Conservation (phyloP, 2,329 filamentous ascomycete species). For the Xylaria hypoxylon region DNA sequence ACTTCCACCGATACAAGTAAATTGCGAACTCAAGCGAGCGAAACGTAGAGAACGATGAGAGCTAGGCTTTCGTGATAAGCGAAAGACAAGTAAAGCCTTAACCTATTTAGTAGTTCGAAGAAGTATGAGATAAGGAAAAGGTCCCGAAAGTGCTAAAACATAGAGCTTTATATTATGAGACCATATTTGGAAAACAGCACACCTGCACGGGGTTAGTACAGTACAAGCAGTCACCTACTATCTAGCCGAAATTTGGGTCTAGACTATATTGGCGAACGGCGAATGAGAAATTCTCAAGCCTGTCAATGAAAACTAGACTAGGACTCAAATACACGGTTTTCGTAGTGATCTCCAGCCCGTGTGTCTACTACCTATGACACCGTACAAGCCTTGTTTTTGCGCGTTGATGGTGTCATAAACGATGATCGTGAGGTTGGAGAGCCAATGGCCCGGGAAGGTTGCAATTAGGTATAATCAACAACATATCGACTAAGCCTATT, state of each 20-base stretch:
- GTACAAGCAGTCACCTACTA: no score
- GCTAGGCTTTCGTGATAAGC: conserved; percentile 13
- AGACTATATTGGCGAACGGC: not conserved
- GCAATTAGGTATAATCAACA: conserved; percentile 22
- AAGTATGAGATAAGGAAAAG: not conserved
- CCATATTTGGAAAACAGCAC: not conserved
- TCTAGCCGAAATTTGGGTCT: no score
- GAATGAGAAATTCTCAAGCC: no score
- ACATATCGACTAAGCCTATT: conserved; percentile 21
- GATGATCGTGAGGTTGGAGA: conserved; percentile 33
- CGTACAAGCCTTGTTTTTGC: conserved; percentile 25
- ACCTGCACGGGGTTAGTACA: no score
- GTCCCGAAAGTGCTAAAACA: not conserved
- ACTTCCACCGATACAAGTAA: conserved; percentile 33
- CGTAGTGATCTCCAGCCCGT: not conserved
- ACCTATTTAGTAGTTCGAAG: not conserved
- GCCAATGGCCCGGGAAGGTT: conserved; percentile 26
- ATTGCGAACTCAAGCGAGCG: conserved; percentile 40
- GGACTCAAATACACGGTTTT: no score
- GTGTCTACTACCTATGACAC: not conserved
- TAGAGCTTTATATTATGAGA: not conserved
- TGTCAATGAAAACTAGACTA: no score
- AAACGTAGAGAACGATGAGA: conserved; percentile 38
- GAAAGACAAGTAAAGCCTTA: not conserved
- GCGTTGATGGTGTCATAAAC: conserved; percentile 42